Base-by-base conservation (phyloP, 352 stramenopile species). In the Elongisporangium senticosum region DNA sequence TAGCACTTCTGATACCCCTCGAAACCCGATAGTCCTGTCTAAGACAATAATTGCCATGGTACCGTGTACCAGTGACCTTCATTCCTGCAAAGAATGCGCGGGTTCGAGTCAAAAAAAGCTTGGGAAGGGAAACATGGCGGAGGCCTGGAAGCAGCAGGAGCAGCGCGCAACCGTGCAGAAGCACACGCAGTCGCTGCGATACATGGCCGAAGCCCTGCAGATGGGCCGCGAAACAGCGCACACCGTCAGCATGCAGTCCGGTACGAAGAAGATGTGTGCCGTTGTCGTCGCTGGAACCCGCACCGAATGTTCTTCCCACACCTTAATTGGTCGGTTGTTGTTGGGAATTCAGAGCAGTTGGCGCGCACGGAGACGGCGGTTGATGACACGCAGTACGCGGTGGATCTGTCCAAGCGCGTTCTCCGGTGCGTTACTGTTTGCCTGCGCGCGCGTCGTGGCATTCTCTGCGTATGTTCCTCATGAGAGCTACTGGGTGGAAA, bases 221-320 rank as follows among this genome's bases (percentile, higher is more conserved):
- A 40, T 81, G n/a, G 80, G 74, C 17, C 59, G 75, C 23, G 68
- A 72, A 37, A 88, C 80, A 4, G 74, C 80, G n/a, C 74, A 86
- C n/a, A 66, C 67, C 17, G 56, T 90, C 13, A 85, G 75, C 63
- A 79, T 84, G 72, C 80, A 90, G 63, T 78, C 74, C 1, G 73
- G 73, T 82, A 19, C 23, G 62, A 65, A 8, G 3, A 2, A n/a
- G n/a, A n/a, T 53, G 37, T 53, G 7, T 24, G 5, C 22, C 19
- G 51, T 13, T 24, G 28, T 51, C 49, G 26, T 37, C n/a, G n/a
- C n/a, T 15, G 49, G 49, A 52, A 49, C 13, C 20, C 20, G 37
- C 21, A 47, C 47, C 15, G 49, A 49, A 51, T 33, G 40, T 22
- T 37, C n/a, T 28, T 26, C 26, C 49, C 15, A 10, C 28, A 14